These are phyloP conservation scores for Solanum dulcamara DNA, from an alignment of 257 asterid species.

Conservation along the genomic window DNA sequence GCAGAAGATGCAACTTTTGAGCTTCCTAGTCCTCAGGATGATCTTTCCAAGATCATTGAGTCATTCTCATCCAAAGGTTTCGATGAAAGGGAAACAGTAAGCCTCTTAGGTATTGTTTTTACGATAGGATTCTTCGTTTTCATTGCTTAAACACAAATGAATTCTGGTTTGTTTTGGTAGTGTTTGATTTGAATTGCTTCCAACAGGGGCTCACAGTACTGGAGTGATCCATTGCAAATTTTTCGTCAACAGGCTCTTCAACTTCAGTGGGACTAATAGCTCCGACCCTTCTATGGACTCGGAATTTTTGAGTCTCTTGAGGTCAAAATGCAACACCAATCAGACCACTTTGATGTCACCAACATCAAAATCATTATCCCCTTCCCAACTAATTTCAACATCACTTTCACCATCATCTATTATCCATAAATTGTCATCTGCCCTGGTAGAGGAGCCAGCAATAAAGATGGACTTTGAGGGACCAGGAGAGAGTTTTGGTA, in stretches of 20 bases:
- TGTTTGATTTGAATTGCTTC: neutral
- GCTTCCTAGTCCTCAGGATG: constrained; percentile 54
- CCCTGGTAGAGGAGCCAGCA: constrained; percentile 17
- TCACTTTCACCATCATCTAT: constrained; percentile 29
- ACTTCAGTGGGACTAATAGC: constrained; percentile 26
- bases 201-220: constrained; percentile 70
- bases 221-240: constrained; percentile 69
- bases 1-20: constrained; percentile 20
- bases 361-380: constrained; percentile 9
- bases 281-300: constrained; percentile 57
- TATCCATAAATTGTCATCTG: neutral
- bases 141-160: neutral
- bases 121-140: neutral
- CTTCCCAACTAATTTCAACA: neutral
- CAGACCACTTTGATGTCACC: constrained; percentile 10
- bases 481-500: constrained; percentile 47
- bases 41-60: constrained; percentile 11
- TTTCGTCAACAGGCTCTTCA: constrained; percentile 34
- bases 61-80: constrained; percentile 59
- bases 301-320: constrained; percentile 35
- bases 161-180: neutral
- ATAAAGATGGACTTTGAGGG: constrained; percentile 73
- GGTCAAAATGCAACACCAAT: constrained; percentile 36
- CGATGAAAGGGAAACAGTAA: constrained; percentile 42
- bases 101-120: constrained; percentile 45